Conservation (phyloP, 768 basidiomycete genomes). For the Tephrocybe sp. region DNA sequence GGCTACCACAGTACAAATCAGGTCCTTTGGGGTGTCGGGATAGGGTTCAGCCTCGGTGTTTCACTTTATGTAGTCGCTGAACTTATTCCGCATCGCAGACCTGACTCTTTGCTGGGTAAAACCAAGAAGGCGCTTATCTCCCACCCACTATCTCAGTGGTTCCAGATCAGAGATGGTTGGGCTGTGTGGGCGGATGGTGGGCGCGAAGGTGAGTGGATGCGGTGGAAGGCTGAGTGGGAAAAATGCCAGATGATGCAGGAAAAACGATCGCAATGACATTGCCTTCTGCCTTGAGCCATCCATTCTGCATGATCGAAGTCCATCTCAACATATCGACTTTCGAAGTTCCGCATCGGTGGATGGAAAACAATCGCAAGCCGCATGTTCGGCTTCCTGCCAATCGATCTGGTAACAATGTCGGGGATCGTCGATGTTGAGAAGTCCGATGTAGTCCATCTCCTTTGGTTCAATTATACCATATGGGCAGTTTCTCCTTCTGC, state of each 20-base stretch:
- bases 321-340: too few relatives aligned
- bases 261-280: constrained; percentile 21
- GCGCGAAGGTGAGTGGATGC: constrained; percentile 65
- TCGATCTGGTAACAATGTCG: too few relatives aligned
- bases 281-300: neutral
- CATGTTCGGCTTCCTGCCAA: too few relatives aligned
- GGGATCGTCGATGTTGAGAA: too few relatives aligned
- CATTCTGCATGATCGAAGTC: too few relatives aligned
- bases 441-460: too few relatives aligned
- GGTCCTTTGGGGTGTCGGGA: constrained; percentile 70
- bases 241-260: constrained; percentile 22
- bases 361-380: too few relatives aligned
- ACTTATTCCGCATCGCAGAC: constrained; percentile 53
- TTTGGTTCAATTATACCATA: too few relatives aligned
- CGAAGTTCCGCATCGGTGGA: too few relatives aligned
- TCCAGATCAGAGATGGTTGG: constrained; percentile 82
- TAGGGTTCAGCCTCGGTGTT: constrained; percentile 58
- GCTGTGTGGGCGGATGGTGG: constrained; percentile 80
- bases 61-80: constrained; percentile 57
- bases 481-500: too few relatives aligned
- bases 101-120: constrained; percentile 52
- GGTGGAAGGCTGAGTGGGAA: constrained; percentile 65
- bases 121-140: constrained; percentile 47
- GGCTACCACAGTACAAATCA: constrained; percentile 75
- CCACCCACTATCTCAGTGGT: constrained; percentile 62